Percentiles rank a stretch among this genome's conserved stretches.
Conservation (phyloP, 202 grass and related monocot genomes). For the Sporobolus alterniflorus region DNA sequence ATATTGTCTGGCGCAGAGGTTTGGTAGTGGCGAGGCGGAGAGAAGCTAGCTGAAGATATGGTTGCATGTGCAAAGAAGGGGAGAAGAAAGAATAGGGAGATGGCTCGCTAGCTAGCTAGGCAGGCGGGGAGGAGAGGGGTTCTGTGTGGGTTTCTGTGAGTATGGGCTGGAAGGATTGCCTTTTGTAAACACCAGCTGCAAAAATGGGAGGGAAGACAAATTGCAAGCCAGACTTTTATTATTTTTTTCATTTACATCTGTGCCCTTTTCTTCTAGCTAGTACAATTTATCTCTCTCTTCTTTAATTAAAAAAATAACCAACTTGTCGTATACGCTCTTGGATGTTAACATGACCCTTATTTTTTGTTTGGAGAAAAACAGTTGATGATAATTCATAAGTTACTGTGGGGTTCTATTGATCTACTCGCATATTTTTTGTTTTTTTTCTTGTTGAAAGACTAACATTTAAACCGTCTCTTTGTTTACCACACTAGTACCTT, state of each 20-base stretch:
- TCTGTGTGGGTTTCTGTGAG: slow-evolving; percentile 53
- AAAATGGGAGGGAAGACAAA: not conserved
- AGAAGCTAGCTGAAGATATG: slow-evolving; percentile 64
- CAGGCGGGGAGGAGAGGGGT: slow-evolving; percentile 12
- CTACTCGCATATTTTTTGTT: not conserved
- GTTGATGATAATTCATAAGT: not conserved
- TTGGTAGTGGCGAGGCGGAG: slow-evolving; percentile 42
- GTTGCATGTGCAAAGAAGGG: slow-evolving; percentile 37
- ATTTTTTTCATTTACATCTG: not conserved
- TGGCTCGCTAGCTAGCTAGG: not conserved
- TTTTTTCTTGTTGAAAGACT: not conserved
- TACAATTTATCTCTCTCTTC: not conserved
- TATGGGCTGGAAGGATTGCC: slow-evolving; percentile 4
- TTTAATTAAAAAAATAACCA: not conserved
- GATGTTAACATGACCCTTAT: not conserved
- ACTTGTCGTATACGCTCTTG: not conserved
- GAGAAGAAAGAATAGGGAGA: not conserved
- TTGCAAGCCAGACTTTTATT: not conserved
- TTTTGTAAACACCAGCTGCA: slow-evolving; percentile 47
- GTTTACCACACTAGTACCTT: too few relatives aligned
- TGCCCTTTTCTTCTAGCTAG: not conserved
- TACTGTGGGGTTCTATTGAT: not conserved
- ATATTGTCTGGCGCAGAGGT: slow-evolving; percentile 31
- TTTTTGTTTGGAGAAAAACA: too few relatives aligned
- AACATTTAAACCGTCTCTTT: not conserved